Base-by-base conservation (phyloP, 2,329 filamentous ascomycete species). In the Aspergillus versicolor region DNA sequence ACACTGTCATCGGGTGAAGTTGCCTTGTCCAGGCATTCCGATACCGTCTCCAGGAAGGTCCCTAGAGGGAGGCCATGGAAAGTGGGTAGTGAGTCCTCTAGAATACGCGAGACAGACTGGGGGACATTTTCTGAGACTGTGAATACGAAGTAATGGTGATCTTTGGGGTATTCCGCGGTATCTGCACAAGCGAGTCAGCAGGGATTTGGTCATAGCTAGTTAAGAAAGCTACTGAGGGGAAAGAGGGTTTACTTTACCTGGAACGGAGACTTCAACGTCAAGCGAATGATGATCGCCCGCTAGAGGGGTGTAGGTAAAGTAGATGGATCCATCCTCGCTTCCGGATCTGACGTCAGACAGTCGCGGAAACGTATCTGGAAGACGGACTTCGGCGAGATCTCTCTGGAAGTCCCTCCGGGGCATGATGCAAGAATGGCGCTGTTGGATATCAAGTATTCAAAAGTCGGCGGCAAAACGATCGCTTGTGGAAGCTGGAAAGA, bases 301-400 rank as follows among this genome's bases (percentile, higher is more conserved):
- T 5, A 68, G 65, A 21, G 66, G 54, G 34, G 74, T 73, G 42
- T 81, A 89, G 4, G 73, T 78, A 69, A 93, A 88, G 13, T 81
- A 81, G 56, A 95, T 79, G 56, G 89, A 85, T 50, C 89, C 90
- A 70, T 93, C 88, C 32, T 89, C 87, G 5, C 87, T 84, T 15
- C 88, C 88, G 37, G 78, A 76, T 34, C 75, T 74, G 22, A 96
- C 75, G 34, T 79, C 68, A 47, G 74, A 74, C 47, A 94, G 77
- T 48, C 80, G 74, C 1, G 75, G 61, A 46, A 84, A 75, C 3
- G 65, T 65, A 19, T 73, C 67, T 41, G 68, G 65, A 13, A 66
- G 59, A 6, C 72, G 74, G 7, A 73, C 78, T 43, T 75, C 73
- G 27, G 70, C 76, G 66, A 79, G 75, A 68, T 92, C 88, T 50